Evolutionary conservation across 2,329 filamentous ascomycete genomes (phyloP), one percentile per base, ranked within the genome.

Genomic region (Chaetomium globosum): DNA sequence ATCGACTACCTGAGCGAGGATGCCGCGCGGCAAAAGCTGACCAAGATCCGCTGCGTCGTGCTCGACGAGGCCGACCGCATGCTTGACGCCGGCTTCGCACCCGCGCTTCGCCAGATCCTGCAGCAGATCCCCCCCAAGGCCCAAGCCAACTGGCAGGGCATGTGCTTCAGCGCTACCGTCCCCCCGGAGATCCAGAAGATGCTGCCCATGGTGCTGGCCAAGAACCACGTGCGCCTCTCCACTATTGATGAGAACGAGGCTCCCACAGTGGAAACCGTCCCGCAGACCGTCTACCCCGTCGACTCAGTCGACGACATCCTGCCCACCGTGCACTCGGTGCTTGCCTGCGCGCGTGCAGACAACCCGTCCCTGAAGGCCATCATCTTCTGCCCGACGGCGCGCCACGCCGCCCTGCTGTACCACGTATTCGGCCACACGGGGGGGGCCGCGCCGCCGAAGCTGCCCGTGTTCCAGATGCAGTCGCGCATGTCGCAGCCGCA

Each of bases 111-210:
- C 74, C 89, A 91, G 71, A 93, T 96, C 66, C 82, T 96, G 23
- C 82, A 84, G 69, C 85, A 87, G 12, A 81, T 96, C 4, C 91
- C 91, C 0, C 77, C 84, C 66, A 86, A 88, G 74, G 75, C 79
- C 1, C 76, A 82, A 59, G 83, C 86, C 31, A 81, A 87, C 64
- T 78, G 85, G 59, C 87, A 89, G 69, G 92, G 92, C 58, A 92
- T 91, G 81, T 86, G 95, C 55, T 96, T 95, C 81, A 93, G 89
- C 3, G 92, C 92, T 10, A 96, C 92, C 23, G 89, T 96, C 77
- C 89, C 87, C 48, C 85, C 86, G 28, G 92, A 94, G 74, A 89
- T 96, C 61, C 84, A 93, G 74, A 87, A 89, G 66, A 84, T 96
- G 63, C 90, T 93, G 48, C 82, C 85, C 49, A 75, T 84, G 54